A percentile compares a stretch with the other conserved stretches of the same genome.
Conservation (phyloP, 768 basidiomycete genomes). For the Lepiota brunneoincarnata region DNA sequence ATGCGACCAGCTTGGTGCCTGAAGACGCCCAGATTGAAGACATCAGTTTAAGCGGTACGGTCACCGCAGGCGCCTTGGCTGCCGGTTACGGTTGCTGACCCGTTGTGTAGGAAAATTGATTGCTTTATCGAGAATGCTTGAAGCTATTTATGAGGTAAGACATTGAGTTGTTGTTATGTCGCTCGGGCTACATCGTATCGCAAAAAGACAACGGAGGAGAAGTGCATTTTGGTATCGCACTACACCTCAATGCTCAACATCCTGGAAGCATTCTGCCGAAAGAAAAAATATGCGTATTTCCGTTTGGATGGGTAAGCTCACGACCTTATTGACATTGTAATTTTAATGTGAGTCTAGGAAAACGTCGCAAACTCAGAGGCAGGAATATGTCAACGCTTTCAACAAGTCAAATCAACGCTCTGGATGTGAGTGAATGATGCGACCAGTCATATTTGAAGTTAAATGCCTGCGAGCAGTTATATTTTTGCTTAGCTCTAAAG, state of each 20-base stretch:
- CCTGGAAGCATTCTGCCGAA: conserved; percentile 82
- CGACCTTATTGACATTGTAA: neutral
- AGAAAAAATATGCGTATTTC: conserved; percentile 70
- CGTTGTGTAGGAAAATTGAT: conserved; percentile 64
- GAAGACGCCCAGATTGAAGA: conserved; percentile 62
- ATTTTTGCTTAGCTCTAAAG: conserved; percentile 92
- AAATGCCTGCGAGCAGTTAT: conserved; percentile 49
- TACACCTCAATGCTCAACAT: conserved; percentile 94
- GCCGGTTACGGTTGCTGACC: neutral
- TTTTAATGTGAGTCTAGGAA: conserved; percentile 41
- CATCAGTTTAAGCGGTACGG: conserved; percentile 74
- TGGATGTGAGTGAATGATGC: conserved; percentile 52
- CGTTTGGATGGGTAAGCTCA: conserved; percentile 79
- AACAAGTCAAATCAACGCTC: conserved; percentile 72
- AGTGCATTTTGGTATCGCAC: conserved; percentile 95
- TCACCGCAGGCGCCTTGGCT: neutral
- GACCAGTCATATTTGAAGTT: neutral
- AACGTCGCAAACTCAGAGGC: conserved; percentile 73
- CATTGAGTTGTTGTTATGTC: neutral
- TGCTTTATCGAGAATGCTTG: conserved; percentile 64
- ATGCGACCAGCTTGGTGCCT: conserved; percentile 64
- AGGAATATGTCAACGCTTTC: conserved; percentile 86
- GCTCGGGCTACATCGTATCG: neutral
- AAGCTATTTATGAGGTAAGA: conserved; percentile 53
- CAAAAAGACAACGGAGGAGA: conserved; percentile 78